These are phyloP conservation scores for Monilinia fructigena DNA, from an alignment of 2,329 filamentous ascomycete genomes.

Conservation along the genomic window DNA sequence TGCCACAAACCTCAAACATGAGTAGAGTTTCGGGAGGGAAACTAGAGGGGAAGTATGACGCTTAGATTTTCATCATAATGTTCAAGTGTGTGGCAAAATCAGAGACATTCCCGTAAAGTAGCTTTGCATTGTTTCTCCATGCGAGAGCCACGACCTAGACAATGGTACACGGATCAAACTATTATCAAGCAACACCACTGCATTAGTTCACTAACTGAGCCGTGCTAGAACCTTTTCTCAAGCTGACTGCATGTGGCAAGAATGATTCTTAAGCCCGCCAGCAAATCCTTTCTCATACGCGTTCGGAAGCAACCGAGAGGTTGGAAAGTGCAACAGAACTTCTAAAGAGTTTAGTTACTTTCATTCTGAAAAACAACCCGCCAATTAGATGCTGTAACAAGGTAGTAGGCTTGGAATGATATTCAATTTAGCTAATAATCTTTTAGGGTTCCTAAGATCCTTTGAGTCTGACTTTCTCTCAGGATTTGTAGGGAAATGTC, in stretches of 20 bases:
- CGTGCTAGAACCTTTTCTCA: background rate
- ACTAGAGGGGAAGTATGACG: background rate
- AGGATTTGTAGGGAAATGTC: no score
- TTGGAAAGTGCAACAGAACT: background rate
- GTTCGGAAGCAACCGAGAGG: background rate
- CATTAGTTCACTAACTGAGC: background rate
- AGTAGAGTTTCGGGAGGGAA: accelerated
- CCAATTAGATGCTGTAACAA: background rate
- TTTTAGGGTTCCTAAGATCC: no score
- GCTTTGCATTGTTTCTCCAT: background rate
- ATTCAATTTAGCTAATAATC: no score
- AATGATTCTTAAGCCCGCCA: background rate
- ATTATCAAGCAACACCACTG: no score
- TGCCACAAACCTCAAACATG: background rate
- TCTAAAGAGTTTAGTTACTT: accelerated
- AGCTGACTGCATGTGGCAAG: constrained; percentile 4
- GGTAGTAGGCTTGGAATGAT: no score
- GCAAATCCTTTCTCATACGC: background rate
- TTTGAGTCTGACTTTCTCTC: no score
- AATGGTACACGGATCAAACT: background rate
- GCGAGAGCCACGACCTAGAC: background rate
- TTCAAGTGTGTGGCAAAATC: background rate
- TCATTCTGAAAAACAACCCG: background rate
- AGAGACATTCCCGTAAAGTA: background rate
- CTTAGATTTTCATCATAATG: background rate